Conservation (phyloP, 805 yeast species). For the Yamadazyma insecticola region DNA sequence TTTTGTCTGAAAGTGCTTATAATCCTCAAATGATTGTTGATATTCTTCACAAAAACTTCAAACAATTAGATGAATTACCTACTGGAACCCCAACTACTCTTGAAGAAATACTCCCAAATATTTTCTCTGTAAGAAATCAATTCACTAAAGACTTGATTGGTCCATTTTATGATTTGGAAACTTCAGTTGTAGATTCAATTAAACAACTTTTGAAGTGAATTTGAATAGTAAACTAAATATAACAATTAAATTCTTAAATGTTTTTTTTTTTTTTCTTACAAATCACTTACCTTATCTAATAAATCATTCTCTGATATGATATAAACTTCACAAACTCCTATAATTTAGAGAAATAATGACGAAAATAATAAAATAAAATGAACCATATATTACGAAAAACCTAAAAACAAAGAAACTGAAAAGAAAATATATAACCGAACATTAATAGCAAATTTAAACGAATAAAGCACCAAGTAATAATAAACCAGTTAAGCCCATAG, state of each 20-base stretch:
- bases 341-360: too few relatives aligned
- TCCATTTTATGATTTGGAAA: conserved; percentile 27
- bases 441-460: conserved; percentile 1
- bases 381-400: too few relatives aligned
- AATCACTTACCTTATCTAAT: too few relatives aligned
- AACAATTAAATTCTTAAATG: too few relatives aligned
- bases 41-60: conserved; percentile 18
- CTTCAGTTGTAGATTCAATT: conserved; percentile 35
- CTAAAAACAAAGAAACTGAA: too few relatives aligned
- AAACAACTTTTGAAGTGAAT: conserved; percentile 16
- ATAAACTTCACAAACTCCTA: too few relatives aligned
- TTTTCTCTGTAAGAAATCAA: background rate
- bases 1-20: conserved; percentile 11
- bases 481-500: conserved; percentile 9
- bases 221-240: too few relatives aligned
- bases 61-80: conserved; percentile 13
- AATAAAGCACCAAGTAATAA: conserved; percentile 8
- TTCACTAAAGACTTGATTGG: conserved; percentile 4
- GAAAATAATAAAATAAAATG: too few relatives aligned
- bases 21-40: conserved; percentile 18
- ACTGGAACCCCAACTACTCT: conserved; percentile 26
- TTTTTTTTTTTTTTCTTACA: too few relatives aligned
- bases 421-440: too few relatives aligned
- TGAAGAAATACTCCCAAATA: conserved; percentile 1
- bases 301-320: too few relatives aligned